Evolutionary conservation across 768 basidiomycete species (phyloP).

Genomic region (Imleria badia): DNA sequence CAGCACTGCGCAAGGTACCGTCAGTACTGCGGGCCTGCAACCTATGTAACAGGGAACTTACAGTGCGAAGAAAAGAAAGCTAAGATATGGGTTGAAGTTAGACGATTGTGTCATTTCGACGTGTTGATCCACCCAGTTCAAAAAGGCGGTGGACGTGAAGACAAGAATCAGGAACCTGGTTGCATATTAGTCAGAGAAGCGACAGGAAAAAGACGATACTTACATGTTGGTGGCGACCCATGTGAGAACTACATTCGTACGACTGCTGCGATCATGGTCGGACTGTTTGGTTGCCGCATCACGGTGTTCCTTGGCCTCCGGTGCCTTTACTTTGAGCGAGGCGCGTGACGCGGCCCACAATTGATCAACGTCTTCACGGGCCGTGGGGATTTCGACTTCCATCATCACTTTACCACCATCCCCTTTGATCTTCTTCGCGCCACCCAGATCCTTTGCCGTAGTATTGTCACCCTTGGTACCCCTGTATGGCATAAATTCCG

Average conservation of each 20-base stretch:
- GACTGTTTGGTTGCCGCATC: conserved; percentile 87
- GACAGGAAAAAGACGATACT: conserved; percentile 23
- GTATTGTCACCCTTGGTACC: conserved; percentile 94
- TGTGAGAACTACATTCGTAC: conserved; percentile 80
- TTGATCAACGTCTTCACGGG: conserved; percentile 83
- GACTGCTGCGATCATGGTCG: conserved; percentile 81
- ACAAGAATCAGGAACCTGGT: conserved; percentile 65
- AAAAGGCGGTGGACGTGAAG: conserved; percentile 77
- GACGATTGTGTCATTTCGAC: conserved; percentile 48
- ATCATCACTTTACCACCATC: conserved; percentile 84
- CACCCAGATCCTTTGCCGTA: conserved; percentile 82
- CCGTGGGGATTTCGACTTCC: conserved; percentile 82
- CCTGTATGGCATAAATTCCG: conserved; percentile 37
- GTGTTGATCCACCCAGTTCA: conserved; percentile 64
- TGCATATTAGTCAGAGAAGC: not conserved
- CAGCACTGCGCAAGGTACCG: conserved; percentile 49
- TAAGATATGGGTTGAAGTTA: conserved; percentile 86
- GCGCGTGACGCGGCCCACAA: conserved; percentile 78
- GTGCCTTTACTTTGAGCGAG: conserved; percentile 64
- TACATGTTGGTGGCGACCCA: conserved; percentile 88
- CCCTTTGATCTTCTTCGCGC: conserved; percentile 85
- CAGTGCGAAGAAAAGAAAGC: conserved; percentile 74
- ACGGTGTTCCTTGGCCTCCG: conserved; percentile 78
- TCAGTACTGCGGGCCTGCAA: conserved; percentile 1
- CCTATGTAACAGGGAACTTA: conserved; percentile 29